Conservation (phyloP, 169 alveolate species). For the Plasmodium sp. region DNA sequence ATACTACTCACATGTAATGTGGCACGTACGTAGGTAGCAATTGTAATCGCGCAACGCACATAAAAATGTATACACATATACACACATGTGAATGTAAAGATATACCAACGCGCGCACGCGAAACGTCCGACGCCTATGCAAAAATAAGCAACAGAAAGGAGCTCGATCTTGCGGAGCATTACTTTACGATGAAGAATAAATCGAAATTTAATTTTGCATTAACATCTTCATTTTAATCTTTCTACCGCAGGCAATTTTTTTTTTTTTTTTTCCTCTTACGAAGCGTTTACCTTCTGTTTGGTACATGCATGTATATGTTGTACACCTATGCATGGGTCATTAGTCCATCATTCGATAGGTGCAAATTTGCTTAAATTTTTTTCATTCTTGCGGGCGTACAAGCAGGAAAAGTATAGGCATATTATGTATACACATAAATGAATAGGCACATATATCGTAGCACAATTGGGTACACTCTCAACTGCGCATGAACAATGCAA, state of each 20-base stretch:
- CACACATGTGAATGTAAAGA: background rate
- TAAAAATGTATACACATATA: background rate
- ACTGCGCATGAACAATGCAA: background rate
- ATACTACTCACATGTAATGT: background rate
- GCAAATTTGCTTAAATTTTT: background rate
- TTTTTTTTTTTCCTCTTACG: background rate
- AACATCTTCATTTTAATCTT: background rate
- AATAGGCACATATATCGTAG: background rate
- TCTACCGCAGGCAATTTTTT: background rate
- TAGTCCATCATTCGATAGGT: background rate
- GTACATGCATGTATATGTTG: background rate
- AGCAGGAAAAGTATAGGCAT: background rate
- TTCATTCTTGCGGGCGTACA: background rate
- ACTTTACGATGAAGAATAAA: background rate
- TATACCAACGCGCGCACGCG: background rate
- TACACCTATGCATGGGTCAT: background rate
- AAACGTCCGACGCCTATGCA: background rate
- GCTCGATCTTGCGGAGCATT: background rate
- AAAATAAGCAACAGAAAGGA: background rate
- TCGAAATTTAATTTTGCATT: background rate
- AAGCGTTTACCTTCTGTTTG: background rate
- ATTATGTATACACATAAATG: background rate
- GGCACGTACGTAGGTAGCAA: background rate
- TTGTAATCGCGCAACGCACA: background rate
- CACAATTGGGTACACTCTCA: background rate